Evolutionary conservation across 2,329 filamentous ascomycete genomes (phyloP).

Genomic region (Aspergillus intermedius): DNA sequence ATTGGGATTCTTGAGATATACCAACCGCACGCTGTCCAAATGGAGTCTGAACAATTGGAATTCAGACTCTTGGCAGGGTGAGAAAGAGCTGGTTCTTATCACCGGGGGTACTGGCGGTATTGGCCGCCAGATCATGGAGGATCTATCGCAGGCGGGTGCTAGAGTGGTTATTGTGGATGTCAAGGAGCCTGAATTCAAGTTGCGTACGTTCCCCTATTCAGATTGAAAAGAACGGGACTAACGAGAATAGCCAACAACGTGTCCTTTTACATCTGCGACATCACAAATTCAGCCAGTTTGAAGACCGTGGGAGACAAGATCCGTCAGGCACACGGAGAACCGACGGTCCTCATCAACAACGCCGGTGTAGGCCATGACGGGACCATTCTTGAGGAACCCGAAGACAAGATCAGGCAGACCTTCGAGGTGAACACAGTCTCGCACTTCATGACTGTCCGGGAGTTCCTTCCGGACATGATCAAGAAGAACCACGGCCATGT

Average conservation of each 20-base stretch:
- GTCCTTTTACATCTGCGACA: slow-evolving; percentile 32
- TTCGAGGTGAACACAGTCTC: slow-evolving; percentile 49
- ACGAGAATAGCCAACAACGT: slow-evolving; percentile 23
- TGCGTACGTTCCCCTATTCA: slow-evolving; percentile 16
- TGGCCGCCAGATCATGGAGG: slow-evolving; percentile 30
- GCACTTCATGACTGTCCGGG: slow-evolving; percentile 46
- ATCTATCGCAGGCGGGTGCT: slow-evolving; percentile 22
- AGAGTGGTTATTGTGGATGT: slow-evolving; percentile 34
- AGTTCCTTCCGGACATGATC: slow-evolving; percentile 50
- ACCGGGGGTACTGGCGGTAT: slow-evolving; percentile 35
- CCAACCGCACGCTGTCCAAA: slow-evolving; percentile 23
- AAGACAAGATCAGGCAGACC: slow-evolving; percentile 40
- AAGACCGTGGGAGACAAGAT: slow-evolving; percentile 32
- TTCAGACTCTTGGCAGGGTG: slow-evolving; percentile 18
- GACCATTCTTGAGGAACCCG: slow-evolving; percentile 42
- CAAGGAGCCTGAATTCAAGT: slow-evolving; percentile 23
- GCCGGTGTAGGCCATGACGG: slow-evolving; percentile 44
- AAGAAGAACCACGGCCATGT: slow-evolving; percentile 49
- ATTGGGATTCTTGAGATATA: slow-evolving; percentile 17
- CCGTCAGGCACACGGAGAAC: slow-evolving; percentile 35
- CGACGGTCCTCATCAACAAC: slow-evolving; percentile 46
- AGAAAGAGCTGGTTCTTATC: slow-evolving; percentile 29
- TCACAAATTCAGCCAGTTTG: slow-evolving; percentile 29
- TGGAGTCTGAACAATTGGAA: slow-evolving; percentile 28
- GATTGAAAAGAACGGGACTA: background rate